Conservation (phyloP, 164 flowering plant genomes). For the Tetrastigma voinierianum region DNA sequence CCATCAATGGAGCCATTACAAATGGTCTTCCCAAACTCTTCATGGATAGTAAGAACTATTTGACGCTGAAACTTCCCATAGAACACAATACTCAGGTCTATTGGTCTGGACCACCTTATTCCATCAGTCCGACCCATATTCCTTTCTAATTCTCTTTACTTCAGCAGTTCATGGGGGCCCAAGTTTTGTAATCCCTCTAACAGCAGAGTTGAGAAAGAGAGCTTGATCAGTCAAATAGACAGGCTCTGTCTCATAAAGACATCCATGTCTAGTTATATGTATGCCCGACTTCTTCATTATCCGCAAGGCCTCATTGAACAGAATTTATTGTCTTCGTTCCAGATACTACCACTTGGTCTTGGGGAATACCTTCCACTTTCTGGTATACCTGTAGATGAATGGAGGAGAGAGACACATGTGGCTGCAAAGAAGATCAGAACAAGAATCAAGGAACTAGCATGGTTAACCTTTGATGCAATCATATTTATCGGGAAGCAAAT, state of each 20-base stretch:
- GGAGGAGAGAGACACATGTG: constrained; percentile 27
- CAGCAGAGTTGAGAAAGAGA: constrained; percentile 84
- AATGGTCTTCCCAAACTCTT: constrained; percentile 97
- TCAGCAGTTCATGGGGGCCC: constrained; percentile 71
- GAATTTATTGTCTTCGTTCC: no score
- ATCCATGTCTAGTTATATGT: constrained; percentile 64
- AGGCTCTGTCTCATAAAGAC: constrained; percentile 89
- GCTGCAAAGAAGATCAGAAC: constrained; percentile 26
- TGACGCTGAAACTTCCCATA: constrained; percentile 67
- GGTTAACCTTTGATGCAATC: background rate
- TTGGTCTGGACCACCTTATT: constrained; percentile 94
- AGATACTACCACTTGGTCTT: constrained; percentile 80
- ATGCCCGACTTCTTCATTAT: constrained; percentile 73
- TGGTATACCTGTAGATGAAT: constrained; percentile 30
- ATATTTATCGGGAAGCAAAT: no score
- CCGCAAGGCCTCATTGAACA: constrained; percentile 70
- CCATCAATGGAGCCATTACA: constrained; percentile 87
- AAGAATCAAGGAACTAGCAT: background rate
- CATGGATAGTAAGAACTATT: constrained; percentile 70
- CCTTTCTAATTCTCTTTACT: constrained; percentile 77
- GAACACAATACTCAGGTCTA: constrained; percentile 88
- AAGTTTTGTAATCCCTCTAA: constrained; percentile 72
- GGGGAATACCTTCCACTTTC: constrained; percentile 63
- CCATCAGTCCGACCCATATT: constrained; percentile 82
- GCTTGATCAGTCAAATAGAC: constrained; percentile 95